Evolutionary conservation across 345 rosid genomes (phyloP).

Genomic region (Syzygium aqueum): DNA sequence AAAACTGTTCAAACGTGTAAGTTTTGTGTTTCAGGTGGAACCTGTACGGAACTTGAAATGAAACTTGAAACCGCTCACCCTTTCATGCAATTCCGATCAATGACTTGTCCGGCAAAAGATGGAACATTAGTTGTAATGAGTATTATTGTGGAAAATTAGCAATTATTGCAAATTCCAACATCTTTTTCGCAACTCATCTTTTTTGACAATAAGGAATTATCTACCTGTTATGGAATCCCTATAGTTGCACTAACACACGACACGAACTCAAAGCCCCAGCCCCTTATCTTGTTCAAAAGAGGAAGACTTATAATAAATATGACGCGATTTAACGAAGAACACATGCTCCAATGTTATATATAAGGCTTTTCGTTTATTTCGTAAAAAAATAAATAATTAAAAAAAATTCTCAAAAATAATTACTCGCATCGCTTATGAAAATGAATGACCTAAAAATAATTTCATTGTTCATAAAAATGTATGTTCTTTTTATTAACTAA

Average conservation of each 20-base stretch:
- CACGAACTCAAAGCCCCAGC: too few relatives aligned
- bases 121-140: neutral
- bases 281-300: too few relatives aligned
- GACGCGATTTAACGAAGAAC: neutral
- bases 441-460: neutral
- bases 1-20: too few relatives aligned
- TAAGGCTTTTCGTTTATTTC: rapidly evolving
- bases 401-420: neutral
- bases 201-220: too few relatives aligned
- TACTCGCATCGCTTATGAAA: rapidly evolving
- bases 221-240: too few relatives aligned
- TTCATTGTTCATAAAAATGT: neutral
- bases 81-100: too few relatives aligned
- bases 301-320: neutral
- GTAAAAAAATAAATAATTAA: rapidly evolving
- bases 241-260: too few relatives aligned
- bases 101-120: neutral
- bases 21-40: too few relatives aligned
- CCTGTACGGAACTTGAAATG: too few relatives aligned
- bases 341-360: neutral
- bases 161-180: neutral
- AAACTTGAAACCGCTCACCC: too few relatives aligned
- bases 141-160: neutral
- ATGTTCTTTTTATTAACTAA: too few relatives aligned
- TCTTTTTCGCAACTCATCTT: neutral